A percentile compares a stretch with the other conserved stretches of the same genome.
Evolutionary conservation across 768 basidiomycete genomes (phyloP).

Genomic region (Omphalotus guepiniiformis): DNA sequence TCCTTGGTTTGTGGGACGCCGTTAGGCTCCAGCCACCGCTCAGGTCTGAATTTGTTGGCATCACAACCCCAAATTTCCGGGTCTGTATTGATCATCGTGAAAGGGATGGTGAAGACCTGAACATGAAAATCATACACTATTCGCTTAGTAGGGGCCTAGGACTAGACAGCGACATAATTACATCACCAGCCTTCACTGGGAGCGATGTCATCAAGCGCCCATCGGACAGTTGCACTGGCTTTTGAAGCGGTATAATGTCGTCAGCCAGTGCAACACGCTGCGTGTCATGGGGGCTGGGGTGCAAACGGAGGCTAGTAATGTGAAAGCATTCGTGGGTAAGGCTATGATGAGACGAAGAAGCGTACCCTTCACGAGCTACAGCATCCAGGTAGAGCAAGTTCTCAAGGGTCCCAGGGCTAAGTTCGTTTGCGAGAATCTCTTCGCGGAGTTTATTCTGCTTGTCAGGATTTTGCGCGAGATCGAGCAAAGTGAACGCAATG

Average conservation of each 20-base stretch:
- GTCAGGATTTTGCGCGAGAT: conserved; percentile 33
- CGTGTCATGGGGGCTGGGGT: conserved; percentile 35
- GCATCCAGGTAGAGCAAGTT: conserved; percentile 38
- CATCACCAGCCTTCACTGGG: conserved; percentile 33
- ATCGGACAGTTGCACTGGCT: conserved; percentile 25
- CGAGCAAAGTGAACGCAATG: conserved; percentile 32
- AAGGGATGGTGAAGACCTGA: conserved; percentile 32
- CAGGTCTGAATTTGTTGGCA: conserved; percentile 31
- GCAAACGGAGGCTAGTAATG: conserved; percentile 31
- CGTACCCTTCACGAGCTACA: conserved; percentile 36
- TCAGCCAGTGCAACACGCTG: conserved; percentile 36
- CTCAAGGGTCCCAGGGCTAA: conserved; percentile 33
- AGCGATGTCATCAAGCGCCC: conserved; percentile 24
- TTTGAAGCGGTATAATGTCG: conserved; percentile 37
- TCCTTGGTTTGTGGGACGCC: conserved; percentile 23
- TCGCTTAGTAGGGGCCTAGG: background rate
- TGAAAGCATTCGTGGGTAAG: background rate
- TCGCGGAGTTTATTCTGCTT: conserved; percentile 34
- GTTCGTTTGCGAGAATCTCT: conserved; percentile 31
- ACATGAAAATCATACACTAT: background rate
- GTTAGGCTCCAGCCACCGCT: conserved; percentile 33
- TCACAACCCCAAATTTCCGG: conserved; percentile 32
- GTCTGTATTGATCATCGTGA: conserved; percentile 28
- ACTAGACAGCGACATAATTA: conserved; percentile 11
- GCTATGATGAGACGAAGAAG: background rate